phyloP scores from a whole-genome alignment of 306 rosid genomes.

The Glycine latifolia region DNA sequence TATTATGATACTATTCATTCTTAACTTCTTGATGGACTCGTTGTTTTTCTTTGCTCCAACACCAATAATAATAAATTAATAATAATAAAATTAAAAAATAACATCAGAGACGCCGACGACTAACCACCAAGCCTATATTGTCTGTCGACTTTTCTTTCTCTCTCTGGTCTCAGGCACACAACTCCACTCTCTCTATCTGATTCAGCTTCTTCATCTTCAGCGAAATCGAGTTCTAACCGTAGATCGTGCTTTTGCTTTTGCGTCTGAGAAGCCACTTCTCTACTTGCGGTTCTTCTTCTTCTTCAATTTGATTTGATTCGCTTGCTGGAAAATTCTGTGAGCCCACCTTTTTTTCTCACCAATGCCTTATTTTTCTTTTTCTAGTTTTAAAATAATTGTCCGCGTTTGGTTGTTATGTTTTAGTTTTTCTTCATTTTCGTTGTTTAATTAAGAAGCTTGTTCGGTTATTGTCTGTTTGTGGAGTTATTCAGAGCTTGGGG shows the following conservation, averaged over 20 bases:
- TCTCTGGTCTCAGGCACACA: conserved; percentile 44
- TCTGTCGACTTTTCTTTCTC: conserved; percentile 59
- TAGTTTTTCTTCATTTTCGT: conserved; percentile 9
- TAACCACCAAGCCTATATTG: conserved; percentile 77
- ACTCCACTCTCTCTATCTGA: conserved; percentile 38
- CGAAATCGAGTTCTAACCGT: conserved; percentile 39
- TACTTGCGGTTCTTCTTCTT: conserved; percentile 18
- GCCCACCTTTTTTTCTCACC: conserved; percentile 9
- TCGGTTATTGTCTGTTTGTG: conserved; percentile 37
- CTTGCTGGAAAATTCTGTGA: conserved; percentile 23
- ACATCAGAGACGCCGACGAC: conserved; percentile 86
- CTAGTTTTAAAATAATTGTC: background rate
- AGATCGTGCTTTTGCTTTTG: conserved; percentile 53
- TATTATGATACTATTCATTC: background rate
- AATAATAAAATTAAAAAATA: conserved; percentile 17
- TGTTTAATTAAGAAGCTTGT: conserved; percentile 2
- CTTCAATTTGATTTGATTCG: conserved; percentile 14
- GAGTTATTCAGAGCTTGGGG: conserved; percentile 14
- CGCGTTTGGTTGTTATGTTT: conserved; percentile 16
- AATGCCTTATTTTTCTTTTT: conserved; percentile 28
- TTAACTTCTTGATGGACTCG: background rate
- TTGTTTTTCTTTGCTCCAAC: background rate
- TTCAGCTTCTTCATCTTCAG: conserved; percentile 50
- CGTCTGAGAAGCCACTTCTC: background rate
- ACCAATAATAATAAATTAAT: background rate